Evolutionary conservation across 768 basidiomycete genomes (phyloP), one percentile per base, ranked within the genome.

Genomic region (Pleurotus pulmonarius): DNA sequence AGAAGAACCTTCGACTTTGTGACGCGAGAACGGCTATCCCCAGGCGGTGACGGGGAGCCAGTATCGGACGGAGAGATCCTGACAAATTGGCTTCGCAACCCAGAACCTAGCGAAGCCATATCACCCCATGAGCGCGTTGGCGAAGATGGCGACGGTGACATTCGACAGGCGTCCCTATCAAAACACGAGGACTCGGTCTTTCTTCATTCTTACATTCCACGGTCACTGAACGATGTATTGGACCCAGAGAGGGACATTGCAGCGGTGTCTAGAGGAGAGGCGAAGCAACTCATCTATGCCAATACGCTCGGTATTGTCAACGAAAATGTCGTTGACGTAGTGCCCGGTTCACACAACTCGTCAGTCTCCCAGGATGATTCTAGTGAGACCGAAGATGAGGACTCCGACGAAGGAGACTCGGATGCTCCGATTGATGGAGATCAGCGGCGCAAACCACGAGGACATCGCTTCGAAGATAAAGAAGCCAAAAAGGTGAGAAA

Each of bases 221-320:
- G 95, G 34, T 87, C 85, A 20, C 73, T 99, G 47, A 91, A 92
- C 60, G 94, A 98, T 65, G 88, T 99, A 6, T 92, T 88, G 67
- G 94, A 98, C 68, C 93, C 95, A 0, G 97, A 99, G 67, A 81
- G 95, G 25, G 96, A 98, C 65, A 87, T 93, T 9, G 92, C 86
- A 37, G 80, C 81, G 16, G 74, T 95, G 43, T 78, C 77, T 15
- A 73, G 82, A 3, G 94, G 94, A 5, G 84, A 88, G 49, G 86
- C 87, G 11, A 72, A 75, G 54, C 80, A 78, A 25, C 78, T 97
- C 39, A 97, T 98, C 55, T 99, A 98, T 65, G 85, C 88, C 22
- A 85, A 90, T 58, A 84, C 92, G 0, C 92, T 95, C 51, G 93
- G 93, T 9, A 73, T 98, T 46, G 80, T 95, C 20, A 73, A 76